Evolutionary conservation across 2,329 filamentous ascomycete genomes (phyloP).

Genomic region (Penicillium paneum): DNA sequence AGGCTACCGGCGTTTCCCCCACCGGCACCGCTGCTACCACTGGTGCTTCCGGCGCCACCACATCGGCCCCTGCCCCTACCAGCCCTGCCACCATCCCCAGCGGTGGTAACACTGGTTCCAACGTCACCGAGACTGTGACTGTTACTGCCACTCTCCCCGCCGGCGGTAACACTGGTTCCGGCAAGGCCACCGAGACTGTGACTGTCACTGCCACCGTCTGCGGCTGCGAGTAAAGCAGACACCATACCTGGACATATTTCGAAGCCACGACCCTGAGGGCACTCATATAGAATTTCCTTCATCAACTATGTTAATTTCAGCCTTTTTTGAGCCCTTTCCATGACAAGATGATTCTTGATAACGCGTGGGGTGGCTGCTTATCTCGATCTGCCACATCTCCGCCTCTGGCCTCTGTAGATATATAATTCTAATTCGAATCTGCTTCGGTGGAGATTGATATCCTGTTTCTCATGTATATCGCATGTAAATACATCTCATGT

Average conservation of each 20-base stretch:
- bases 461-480: constrained; percentile 14
- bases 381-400: constrained; percentile 14
- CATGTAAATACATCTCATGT: constrained; percentile 10
- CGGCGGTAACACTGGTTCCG: constrained; percentile 15
- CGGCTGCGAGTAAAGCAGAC: constrained; percentile 20
- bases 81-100: constrained; percentile 12
- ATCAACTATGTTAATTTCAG: background rate
- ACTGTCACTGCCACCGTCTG: constrained; percentile 19
- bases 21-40: too few relatives aligned
- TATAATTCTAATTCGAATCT: constrained; percentile 36
- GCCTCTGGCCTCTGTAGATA: constrained; percentile 28
- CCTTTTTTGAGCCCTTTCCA: constrained; percentile 6
- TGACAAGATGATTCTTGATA: constrained; percentile 18
- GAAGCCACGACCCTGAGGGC: background rate
- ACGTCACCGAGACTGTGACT: constrained; percentile 16
- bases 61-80: constrained; percentile 6
- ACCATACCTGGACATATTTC: background rate
- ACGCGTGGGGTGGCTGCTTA: background rate
- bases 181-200: constrained; percentile 16
- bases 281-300: background rate
- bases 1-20: too few relatives aligned
- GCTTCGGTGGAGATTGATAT: constrained; percentile 10
- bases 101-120: constrained; percentile 16
- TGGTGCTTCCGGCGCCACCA: too few relatives aligned
- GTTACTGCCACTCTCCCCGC: constrained; percentile 2